phyloP scores from a whole-genome alignment of 2,329 filamentous ascomycete genomes.

The Colletotrichum salicis region DNA sequence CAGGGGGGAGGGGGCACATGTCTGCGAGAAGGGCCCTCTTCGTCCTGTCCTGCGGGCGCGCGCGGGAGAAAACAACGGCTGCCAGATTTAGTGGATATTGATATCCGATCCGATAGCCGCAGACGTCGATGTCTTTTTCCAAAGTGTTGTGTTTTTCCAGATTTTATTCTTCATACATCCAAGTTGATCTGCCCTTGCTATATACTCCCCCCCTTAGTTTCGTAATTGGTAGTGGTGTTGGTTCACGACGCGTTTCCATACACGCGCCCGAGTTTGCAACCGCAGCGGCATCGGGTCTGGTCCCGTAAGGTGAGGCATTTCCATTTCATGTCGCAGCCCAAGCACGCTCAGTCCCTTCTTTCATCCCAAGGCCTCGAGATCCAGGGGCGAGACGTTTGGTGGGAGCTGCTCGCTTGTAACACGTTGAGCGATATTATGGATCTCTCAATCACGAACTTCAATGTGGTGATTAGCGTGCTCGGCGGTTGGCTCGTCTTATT shows the following conservation, averaged over 20 bases:
- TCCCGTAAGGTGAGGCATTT: neutral
- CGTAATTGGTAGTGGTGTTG: neutral
- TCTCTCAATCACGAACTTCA: slow-evolving; percentile 63
- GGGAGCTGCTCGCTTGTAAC: neutral
- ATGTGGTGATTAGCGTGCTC: slow-evolving; percentile 81
- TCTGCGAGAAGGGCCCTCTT: neutral
- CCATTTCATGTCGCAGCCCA: neutral
- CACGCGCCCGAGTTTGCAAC: neutral
- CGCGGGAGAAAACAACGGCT: neutral
- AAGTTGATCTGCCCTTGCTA: too few relatives aligned
- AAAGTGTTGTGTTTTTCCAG: neutral
- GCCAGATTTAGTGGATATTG: neutral
- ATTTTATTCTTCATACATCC: neutral
- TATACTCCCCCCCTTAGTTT: neutral
- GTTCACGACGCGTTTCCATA: neutral
- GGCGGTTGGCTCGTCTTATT: slow-evolving; percentile 93
- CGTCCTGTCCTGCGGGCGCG: neutral
- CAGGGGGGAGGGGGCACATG: neutral
- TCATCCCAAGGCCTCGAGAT: neutral
- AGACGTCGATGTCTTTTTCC: neutral
- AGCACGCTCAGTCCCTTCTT: neutral
- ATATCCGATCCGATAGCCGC: neutral
- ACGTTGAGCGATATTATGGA: neutral
- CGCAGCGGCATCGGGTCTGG: neutral
- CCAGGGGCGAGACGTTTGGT: neutral